A percentile compares a stretch with the other conserved stretches of the same genome.
Evolutionary conservation across 352 stramenopile genomes (phyloP).

Genomic region (Thalassiosira pacifica): DNA sequence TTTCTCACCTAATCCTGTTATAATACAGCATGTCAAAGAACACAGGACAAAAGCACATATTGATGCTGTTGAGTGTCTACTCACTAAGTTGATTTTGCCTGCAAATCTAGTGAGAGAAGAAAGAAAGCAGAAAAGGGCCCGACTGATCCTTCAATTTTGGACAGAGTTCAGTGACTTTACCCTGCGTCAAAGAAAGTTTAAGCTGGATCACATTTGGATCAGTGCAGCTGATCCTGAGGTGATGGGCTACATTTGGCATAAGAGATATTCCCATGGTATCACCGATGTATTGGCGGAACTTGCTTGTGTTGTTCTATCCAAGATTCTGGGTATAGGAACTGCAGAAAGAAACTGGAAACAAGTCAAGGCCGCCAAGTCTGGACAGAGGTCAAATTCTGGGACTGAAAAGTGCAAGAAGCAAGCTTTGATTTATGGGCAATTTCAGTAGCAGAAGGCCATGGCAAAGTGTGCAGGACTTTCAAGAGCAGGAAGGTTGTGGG

Average conservation of each 20-base stretch:
- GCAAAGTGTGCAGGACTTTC: background rate
- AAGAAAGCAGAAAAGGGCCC: background rate
- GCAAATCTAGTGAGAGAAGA: background rate
- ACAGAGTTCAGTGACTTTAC: background rate
- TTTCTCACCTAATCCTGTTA: background rate
- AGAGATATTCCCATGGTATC: slow-evolving; percentile 1
- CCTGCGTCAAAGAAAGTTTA: slow-evolving; percentile 43
- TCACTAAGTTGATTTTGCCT: background rate
- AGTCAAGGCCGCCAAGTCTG: slow-evolving; percentile 11
- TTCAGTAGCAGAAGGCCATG: slow-evolving; percentile 10
- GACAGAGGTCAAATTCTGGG: background rate
- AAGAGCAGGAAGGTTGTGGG: slow-evolving; percentile 33
- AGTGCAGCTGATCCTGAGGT: slow-evolving; percentile 4
- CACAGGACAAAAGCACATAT: background rate
- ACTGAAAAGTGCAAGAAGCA: slow-evolving; percentile 32
- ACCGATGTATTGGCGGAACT: slow-evolving; percentile 19
- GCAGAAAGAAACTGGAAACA: slow-evolving; percentile 42
- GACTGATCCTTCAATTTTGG: slow-evolving; percentile 6
- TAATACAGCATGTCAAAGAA: background rate
- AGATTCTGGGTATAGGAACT: slow-evolving; percentile 34
- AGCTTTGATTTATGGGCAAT: slow-evolving; percentile 16
- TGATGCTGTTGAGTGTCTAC: background rate
- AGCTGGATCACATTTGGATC: slow-evolving; percentile 54
- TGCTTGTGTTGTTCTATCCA: slow-evolving; percentile 7
- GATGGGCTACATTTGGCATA: slow-evolving; percentile 20